These are phyloP conservation scores for Allantophomopsis lycopodina DNA, from an alignment of 2,329 filamentous ascomycete genomes.

Conservation along the genomic window DNA sequence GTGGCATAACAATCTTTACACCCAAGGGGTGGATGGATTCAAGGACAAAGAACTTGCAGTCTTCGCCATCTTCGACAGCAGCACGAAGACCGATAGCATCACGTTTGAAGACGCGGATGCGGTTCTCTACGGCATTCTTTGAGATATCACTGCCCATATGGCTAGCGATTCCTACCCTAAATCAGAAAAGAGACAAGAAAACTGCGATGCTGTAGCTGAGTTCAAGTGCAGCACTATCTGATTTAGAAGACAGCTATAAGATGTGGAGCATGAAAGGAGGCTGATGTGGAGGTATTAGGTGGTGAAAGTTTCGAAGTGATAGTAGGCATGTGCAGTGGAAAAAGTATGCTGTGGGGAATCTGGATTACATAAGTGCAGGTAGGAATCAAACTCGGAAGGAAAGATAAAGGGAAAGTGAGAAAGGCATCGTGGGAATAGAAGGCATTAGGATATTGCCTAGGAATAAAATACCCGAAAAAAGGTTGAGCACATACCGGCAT, in stretches of 20 bases:
- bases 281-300: neutral
- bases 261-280: neutral
- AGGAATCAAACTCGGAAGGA: neutral
- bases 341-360: too few relatives aligned
- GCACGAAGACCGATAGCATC: constrained; percentile 21
- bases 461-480: constrained; percentile 1
- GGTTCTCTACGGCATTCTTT: constrained; percentile 21
- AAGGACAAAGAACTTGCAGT: constrained; percentile 20
- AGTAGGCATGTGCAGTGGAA: too few relatives aligned
- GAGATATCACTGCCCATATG: constrained; percentile 20
- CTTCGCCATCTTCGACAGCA: constrained; percentile 15
- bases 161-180: constrained; percentile 7
- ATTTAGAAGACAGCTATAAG: neutral
- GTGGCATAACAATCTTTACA: neutral
- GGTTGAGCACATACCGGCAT: constrained; percentile 36
- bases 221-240: neutral
- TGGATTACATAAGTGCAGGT: too few relatives aligned
- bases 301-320: neutral
- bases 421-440: neutral
- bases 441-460: neutral
- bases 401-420: neutral
- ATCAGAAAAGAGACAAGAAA: constrained; percentile 5
- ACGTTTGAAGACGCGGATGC: constrained; percentile 24
- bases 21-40: constrained; percentile 1
- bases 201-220: neutral